A percentile compares a stretch with the other conserved stretches of the same genome.
phyloP scores from a whole-genome alignment of 2,329 filamentous ascomycete species.

The Thermochaetoides dissita region DNA sequence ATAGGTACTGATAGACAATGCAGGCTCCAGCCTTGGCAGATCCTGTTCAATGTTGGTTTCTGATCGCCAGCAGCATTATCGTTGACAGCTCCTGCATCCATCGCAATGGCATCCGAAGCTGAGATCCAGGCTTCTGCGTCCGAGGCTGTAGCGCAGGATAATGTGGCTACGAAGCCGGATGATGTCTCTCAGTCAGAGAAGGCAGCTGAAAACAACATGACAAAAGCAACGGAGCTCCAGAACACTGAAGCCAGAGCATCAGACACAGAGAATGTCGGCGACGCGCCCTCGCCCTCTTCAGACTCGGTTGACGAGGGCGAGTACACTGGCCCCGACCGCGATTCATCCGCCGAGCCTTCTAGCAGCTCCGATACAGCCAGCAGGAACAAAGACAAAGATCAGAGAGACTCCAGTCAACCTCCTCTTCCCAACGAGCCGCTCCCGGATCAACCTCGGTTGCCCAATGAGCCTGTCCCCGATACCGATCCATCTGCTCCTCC shows the following conservation, averaged over 20 bases:
- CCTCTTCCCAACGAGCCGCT: constrained; percentile 4
- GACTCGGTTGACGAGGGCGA: constrained; percentile 6
- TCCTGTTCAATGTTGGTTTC: no score
- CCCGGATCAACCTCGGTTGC: constrained; percentile 1
- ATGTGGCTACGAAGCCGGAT: no score
- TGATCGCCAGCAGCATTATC: no score
- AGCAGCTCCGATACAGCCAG: neutral
- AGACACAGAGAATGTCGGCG: neutral
- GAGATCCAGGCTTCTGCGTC: no score
- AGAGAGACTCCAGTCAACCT: neutral
- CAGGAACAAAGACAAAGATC: neutral
- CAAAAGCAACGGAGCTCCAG: neutral
- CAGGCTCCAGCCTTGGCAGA: no score
- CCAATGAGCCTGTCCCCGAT: constrained; percentile 5
- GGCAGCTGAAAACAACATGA: neutral
- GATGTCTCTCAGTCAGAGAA: neutral
- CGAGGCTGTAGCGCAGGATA: no score
- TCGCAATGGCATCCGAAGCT: no score
- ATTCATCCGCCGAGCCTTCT: neutral
- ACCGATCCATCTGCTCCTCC: constrained; percentile 20
- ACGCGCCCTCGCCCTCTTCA: neutral
- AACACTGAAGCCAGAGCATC: neutral
- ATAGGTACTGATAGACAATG: no score
- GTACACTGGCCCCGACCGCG: constrained; percentile 5
- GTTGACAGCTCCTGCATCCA: no score